Evolutionary conservation across 805 yeast genomes (phyloP).

Genomic region (Candida rishiriensis): DNA sequence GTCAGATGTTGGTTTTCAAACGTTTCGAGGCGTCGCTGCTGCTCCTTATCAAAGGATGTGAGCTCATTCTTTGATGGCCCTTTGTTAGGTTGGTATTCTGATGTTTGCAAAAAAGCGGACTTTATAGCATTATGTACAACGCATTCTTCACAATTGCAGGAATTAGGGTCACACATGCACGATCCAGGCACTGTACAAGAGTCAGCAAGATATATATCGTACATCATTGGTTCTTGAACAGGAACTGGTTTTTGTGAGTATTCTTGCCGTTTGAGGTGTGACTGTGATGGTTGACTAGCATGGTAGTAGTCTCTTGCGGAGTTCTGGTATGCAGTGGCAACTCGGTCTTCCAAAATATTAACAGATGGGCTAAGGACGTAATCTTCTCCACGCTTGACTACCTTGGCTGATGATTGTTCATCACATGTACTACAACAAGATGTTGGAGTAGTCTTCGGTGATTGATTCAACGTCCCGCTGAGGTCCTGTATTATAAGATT

Average conservation of each 20-base stretch:
- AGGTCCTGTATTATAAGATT: neutral
- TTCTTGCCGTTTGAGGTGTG: neutral
- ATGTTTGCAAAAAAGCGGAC: neutral
- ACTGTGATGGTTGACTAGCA: neutral
- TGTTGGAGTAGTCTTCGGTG: too few species aligned
- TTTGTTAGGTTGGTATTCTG: conserved; percentile 1
- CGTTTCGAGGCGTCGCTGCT: neutral
- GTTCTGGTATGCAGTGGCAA: too few species aligned
- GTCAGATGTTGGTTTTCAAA: conserved; percentile 3
- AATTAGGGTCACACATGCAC: conserved; percentile 29
- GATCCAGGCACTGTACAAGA: conserved; percentile 32
- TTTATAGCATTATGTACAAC: conserved; percentile 20
- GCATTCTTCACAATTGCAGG: conserved; percentile 30
- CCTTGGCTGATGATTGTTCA: too few species aligned
- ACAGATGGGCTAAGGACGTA: too few species aligned
- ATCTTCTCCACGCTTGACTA: too few species aligned
- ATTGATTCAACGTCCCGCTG: neutral
- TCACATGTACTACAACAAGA: too few species aligned
- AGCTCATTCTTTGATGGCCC: neutral
- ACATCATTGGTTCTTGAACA: conserved; percentile 8
- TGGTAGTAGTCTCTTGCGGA: too few species aligned
- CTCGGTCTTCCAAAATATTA: too few species aligned
- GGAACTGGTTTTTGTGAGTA: neutral
- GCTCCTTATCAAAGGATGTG: neutral
- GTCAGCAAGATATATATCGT: conserved; percentile 30